phyloP scores from a whole-genome alignment of 2,329 filamentous ascomycete species.

The Xylaria arbuscula region DNA sequence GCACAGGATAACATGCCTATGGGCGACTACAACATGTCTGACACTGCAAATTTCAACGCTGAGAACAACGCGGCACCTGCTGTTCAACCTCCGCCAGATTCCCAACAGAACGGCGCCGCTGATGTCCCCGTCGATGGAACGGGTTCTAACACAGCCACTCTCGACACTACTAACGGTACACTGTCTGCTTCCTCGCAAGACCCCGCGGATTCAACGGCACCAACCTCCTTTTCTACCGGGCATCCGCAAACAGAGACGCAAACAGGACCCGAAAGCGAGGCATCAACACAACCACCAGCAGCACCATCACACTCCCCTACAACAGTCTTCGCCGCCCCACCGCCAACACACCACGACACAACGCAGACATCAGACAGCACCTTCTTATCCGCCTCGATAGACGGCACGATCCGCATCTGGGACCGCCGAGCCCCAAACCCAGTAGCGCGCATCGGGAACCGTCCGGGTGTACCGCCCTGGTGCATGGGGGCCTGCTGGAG shows the following conservation, averaged over 20 bases:
- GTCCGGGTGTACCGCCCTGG: constrained; percentile 87
- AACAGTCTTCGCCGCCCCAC: constrained; percentile 53
- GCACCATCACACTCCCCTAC: constrained; percentile 51
- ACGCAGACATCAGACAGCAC: constrained; percentile 76
- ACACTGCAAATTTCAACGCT: constrained; percentile 50
- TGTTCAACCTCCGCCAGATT: constrained; percentile 42
- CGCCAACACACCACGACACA: constrained; percentile 60
- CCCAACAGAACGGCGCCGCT: constrained; percentile 30
- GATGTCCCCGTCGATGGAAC: constrained; percentile 35
- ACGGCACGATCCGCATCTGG: constrained; percentile 93
- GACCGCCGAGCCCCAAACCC: constrained; percentile 82
- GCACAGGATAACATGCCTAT: constrained; percentile 55
- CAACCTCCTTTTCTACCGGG: constrained; percentile 30
- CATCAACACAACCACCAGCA: constrained; percentile 31
- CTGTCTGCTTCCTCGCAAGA: constrained; percentile 38
- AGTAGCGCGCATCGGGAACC: constrained; percentile 80
- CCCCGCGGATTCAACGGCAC: constrained; percentile 25
- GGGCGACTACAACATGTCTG: constrained; percentile 55
- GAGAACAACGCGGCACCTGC: constrained; percentile 47
- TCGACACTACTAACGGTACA: constrained; percentile 19
- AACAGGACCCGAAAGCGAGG: constrained; percentile 32
- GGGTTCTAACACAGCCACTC: constrained; percentile 33
- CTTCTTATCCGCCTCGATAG: constrained; percentile 88
- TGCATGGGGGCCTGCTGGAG: constrained; percentile 98
- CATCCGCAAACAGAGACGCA: constrained; percentile 26